phyloP scores from a whole-genome alignment of 2,329 filamentous ascomycete species.

The Colletotrichum sp. region DNA sequence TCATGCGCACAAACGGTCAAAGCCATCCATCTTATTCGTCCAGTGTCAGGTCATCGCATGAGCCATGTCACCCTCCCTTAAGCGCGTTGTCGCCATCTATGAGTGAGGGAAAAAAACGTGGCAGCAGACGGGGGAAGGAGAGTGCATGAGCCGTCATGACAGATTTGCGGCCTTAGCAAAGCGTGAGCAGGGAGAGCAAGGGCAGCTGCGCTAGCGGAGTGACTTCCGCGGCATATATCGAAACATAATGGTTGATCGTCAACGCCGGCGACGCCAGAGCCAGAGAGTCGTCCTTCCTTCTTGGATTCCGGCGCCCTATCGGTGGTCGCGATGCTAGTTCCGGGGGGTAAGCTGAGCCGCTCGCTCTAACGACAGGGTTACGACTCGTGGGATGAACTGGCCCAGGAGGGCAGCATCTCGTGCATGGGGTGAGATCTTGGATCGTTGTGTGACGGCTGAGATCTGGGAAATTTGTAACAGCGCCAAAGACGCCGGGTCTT shows the following conservation, averaged over 20 bases:
- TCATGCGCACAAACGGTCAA: neutral
- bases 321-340: neutral
- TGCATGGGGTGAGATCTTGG: slow-evolving; percentile 1
- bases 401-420: neutral
- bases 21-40: neutral
- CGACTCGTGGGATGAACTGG: slow-evolving; percentile 8
- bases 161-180: neutral
- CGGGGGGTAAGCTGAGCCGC: neutral
- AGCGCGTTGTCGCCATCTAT: neutral
- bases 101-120: neutral
- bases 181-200: neutral
- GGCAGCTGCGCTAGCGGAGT: neutral
- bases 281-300: neutral
- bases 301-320: neutral
- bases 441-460: neutral
- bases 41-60: neutral
- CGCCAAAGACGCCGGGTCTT: neutral
- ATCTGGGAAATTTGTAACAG: neutral
- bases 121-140: neutral
- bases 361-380: neutral
- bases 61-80: slow-evolving; percentile 11
- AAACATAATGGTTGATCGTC: neutral
- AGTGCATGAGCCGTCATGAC: neutral
- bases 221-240: neutral
- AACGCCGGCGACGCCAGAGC: neutral